Percentiles rank a stretch among this genome's conserved stretches.
Evolutionary conservation across 257 asterid genomes (phyloP).

Genomic region (Plantago major): DNA sequence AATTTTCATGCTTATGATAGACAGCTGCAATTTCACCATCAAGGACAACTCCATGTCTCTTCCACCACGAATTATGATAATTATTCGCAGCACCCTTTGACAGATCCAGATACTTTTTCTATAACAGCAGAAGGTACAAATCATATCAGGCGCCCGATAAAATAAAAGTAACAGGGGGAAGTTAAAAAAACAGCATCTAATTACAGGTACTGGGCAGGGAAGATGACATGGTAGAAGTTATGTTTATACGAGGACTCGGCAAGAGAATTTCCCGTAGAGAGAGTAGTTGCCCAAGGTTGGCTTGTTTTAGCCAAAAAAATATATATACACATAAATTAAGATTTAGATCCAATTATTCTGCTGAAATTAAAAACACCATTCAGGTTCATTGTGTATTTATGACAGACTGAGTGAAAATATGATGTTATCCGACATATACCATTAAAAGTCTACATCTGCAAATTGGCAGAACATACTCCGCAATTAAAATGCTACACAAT

Average conservation of each 20-base stretch:
- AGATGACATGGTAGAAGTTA: conserved; percentile 1
- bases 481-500: conserved; percentile 3
- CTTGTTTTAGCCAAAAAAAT: background rate
- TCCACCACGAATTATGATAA: conserved; percentile 98
- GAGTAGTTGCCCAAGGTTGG: conserved; percentile 6
- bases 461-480: conserved; percentile 8
- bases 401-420: too few species aligned
- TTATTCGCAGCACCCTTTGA: conserved; percentile 96
- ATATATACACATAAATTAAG: background rate
- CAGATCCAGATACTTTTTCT: conserved; percentile 88
- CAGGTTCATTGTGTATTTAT: too few species aligned
- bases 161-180: conserved; percentile 11
- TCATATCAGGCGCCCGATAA: conserved; percentile 18
- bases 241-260: conserved; percentile 18
- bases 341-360: too few species aligned
- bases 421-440: conserved; percentile 8
- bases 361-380: too few species aligned
- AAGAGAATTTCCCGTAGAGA: conserved; percentile 21
- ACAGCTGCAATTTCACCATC: conserved; percentile 98
- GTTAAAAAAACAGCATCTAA: conserved; percentile 1
- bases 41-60: conserved; percentile 98
- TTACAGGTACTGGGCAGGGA: conserved; percentile 18
- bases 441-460: background rate
- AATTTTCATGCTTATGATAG: conserved; percentile 75
- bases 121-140: conserved; percentile 22